Evolutionary conservation across 2,329 filamentous ascomycete genomes (phyloP).

Genomic region (Blumeria graminis): DNA sequence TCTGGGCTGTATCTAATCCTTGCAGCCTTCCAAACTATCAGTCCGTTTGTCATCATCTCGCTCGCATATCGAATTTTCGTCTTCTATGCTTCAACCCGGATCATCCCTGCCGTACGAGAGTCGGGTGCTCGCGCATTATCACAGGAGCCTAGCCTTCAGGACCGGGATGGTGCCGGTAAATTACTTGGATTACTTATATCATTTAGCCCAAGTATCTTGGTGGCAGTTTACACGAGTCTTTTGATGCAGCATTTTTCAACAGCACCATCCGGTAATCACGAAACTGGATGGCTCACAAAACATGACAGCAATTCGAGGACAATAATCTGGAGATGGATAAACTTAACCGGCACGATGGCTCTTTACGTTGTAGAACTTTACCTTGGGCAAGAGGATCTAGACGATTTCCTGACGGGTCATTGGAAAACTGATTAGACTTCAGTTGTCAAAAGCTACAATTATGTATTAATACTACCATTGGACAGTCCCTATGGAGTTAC

Average conservation of each 20-base stretch:
- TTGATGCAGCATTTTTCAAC: slow-evolving; percentile 87
- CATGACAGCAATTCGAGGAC: slow-evolving; percentile 56
- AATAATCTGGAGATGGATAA: slow-evolving; percentile 83
- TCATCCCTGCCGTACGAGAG: slow-evolving; percentile 81
- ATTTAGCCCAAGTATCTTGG: slow-evolving; percentile 84
- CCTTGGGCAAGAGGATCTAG: slow-evolving; percentile 59
- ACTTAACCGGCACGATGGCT: slow-evolving; percentile 68
- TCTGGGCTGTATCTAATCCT: slow-evolving; percentile 69
- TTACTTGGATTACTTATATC: slow-evolving; percentile 68
- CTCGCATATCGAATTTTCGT: slow-evolving; percentile 84
- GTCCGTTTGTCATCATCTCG: slow-evolving; percentile 85
- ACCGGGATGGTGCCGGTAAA: slow-evolving; percentile 58
- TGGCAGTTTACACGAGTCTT: slow-evolving; percentile 88
- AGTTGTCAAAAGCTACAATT: neutral
- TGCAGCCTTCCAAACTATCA: slow-evolving; percentile 85
- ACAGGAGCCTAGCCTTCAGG: slow-evolving; percentile 65
- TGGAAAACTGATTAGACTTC: slow-evolving; percentile 65
- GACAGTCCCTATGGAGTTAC: no score
- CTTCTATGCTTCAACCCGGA: slow-evolving; percentile 83
- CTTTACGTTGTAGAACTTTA: slow-evolving; percentile 81
- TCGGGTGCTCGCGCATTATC: slow-evolving; percentile 62
- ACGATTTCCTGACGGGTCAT: slow-evolving; percentile 47
- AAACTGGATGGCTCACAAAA: slow-evolving; percentile 63
- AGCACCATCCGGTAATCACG: slow-evolving; percentile 33
- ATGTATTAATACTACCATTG: neutral